A percentile compares a stretch with the other conserved stretches of the same genome.
Evolutionary conservation across 2,329 filamentous ascomycete species (phyloP).

Genomic region (Calonectria montana): DNA sequence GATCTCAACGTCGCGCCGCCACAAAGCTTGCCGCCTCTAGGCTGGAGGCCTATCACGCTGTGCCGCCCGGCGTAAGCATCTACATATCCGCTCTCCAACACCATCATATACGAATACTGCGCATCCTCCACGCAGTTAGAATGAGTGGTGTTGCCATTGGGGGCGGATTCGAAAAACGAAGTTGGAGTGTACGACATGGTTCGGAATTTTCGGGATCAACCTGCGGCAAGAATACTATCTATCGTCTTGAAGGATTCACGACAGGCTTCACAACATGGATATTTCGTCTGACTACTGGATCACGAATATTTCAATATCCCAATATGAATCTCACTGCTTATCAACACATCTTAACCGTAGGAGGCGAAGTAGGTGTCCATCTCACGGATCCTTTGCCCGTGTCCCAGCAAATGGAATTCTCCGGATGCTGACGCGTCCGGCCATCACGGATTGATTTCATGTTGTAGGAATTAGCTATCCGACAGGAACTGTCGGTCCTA

Average conservation of each 20-base stretch:
- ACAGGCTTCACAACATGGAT: background rate
- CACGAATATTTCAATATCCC: background rate
- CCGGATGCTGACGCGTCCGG: slow-evolving; percentile 2
- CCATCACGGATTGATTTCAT: background rate
- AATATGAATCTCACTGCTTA: background rate
- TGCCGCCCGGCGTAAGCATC: slow-evolving; percentile 15
- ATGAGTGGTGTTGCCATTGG: background rate
- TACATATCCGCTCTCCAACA: slow-evolving; percentile 8
- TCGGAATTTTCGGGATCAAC: slow-evolving; percentile 26
- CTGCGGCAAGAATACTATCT: background rate
- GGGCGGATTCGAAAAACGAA: background rate
- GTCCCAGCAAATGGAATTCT: slow-evolving; percentile 13
- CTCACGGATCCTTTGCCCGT: slow-evolving; percentile 10
- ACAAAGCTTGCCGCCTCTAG: background rate
- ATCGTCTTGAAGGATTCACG: slow-evolving; percentile 11
- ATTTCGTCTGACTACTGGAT: background rate
- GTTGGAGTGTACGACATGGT: slow-evolving; percentile 3
- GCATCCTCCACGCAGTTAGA: background rate
- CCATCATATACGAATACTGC: background rate
- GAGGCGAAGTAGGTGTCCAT: background rate
- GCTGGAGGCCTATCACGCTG: slow-evolving; percentile 3
- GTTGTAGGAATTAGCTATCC: background rate
- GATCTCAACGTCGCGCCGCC: background rate
- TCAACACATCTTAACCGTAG: background rate
- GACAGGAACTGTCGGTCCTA: background rate